These are phyloP conservation scores for Peniophora sp. DNA, from an alignment of 1,284 basidiomycete species.

Conservation along the genomic window DNA sequence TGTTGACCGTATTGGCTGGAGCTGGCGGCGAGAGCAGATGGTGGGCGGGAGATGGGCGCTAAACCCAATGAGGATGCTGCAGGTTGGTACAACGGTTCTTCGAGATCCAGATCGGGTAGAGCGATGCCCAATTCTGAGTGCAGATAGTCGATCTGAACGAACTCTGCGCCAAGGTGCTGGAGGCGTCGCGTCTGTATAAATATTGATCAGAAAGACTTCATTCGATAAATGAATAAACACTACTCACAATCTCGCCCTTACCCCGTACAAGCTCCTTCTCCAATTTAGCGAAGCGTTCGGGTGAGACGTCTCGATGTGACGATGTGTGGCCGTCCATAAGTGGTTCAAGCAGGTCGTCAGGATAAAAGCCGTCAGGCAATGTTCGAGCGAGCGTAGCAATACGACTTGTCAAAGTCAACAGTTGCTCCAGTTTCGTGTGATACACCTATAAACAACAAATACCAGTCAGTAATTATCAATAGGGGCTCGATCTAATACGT, in stretches of 20 bases:
- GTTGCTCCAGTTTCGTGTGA: constrained; percentile 72
- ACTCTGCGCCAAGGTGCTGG: constrained; percentile 49
- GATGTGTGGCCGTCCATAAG: constrained; percentile 29
- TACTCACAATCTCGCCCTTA: constrained; percentile 70
- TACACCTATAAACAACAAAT: constrained; percentile 41
- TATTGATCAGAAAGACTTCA: constrained; percentile 7
- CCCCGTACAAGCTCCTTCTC: constrained; percentile 77
- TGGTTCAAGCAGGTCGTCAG: constrained; percentile 47
- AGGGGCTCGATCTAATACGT: constrained; percentile 18
- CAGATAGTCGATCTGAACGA: constrained; percentile 74
- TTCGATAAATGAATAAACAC: neutral
- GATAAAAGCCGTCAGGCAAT: constrained; percentile 55
- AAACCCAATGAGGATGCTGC: constrained; percentile 29
- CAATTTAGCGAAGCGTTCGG: constrained; percentile 67
- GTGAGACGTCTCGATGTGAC: constrained; percentile 59
- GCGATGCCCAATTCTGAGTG: constrained; percentile 69
- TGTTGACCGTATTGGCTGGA: constrained; percentile 5
- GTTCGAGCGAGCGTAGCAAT: constrained; percentile 49
- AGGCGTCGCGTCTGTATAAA: constrained; percentile 54
- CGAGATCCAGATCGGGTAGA: constrained; percentile 37
- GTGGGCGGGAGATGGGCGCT: constrained; percentile 27
- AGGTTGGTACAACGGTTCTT: constrained; percentile 33
- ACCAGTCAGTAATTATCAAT: neutral
- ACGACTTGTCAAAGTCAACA: constrained; percentile 57
- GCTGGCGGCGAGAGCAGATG: constrained; percentile 27